Base-by-base conservation (phyloP, 2,329 filamentous ascomycete species). In the Cladosporium austrohemisphaericum region DNA sequence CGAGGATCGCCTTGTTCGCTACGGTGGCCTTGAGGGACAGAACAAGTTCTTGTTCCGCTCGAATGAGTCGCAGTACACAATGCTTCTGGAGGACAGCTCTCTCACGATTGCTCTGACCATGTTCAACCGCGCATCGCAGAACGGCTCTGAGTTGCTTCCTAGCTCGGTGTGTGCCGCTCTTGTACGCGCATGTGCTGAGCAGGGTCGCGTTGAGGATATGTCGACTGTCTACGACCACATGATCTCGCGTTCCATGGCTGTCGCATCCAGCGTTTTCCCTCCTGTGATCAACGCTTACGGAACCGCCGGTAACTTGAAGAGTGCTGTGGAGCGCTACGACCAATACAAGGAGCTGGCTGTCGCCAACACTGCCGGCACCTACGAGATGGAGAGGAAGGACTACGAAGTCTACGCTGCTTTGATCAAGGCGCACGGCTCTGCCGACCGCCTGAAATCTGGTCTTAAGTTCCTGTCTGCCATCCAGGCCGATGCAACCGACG, bases 241-340 rank as follows among this genome's bases (percentile, higher is more conserved):
- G 90, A 89, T 95, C 68, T 73, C 78, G 28, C 83, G 80, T 58
- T 83, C 83, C 50, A 80, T 88, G 18, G 78, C 81, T 13, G 88
- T 92, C 0, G 83, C 85, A 51, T 85, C 89, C 5, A 82, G 85
- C 37, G 88, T 92, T 45, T 97, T 95, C 70, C 86, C 90, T 1
- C 80, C 85, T 14, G 95, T 98, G 88, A 96, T 98, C 66, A 84
- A 86, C n/a, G 90, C 91, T 0, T 97, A 95, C 64, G 88, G 88
- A 53, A 79, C 80, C 33, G 80, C 79, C 9, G 87, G 90, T 41
- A 90, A 97, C 65, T 73, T 97, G 36, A 77, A 84, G 60, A 94
- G 87, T 59, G 93, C 91, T 16, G 88, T 97, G 5, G 90, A 95
- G 66, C 90, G 89, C 70, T 98, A 96, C 71, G 92, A 94, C 56